A percentile compares a stretch with the other conserved stretches of the same genome.
Conservation (phyloP, 495 filamentous ascomycete genomes). For the Gamarada debralockiae region DNA sequence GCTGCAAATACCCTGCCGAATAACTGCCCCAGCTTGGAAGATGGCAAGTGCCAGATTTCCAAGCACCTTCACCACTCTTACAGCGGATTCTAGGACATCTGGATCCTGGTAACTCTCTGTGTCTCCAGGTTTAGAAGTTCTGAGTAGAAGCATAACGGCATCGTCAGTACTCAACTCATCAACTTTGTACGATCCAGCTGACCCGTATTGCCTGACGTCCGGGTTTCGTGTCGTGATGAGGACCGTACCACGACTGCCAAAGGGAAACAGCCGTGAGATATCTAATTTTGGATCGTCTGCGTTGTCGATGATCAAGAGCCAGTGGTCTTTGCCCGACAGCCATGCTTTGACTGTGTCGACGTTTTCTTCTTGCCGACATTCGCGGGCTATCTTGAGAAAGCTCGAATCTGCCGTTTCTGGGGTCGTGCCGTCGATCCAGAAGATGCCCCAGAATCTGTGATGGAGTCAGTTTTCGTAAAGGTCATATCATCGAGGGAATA, state of each 20-base stretch:
- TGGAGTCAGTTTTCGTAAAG: neutral
- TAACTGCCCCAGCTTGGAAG: constrained; percentile 34
- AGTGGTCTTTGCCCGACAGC: constrained; percentile 31
- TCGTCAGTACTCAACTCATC: constrained; percentile 25
- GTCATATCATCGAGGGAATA: neutral
- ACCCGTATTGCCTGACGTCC: constrained; percentile 27
- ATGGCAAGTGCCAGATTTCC: constrained; percentile 34
- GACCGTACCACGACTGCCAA: constrained; percentile 30
- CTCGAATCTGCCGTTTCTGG: constrained; percentile 24
- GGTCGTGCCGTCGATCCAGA: constrained; percentile 40
- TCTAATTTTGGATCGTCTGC: constrained; percentile 38
- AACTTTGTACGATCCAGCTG: constrained; percentile 27
- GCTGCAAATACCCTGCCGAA: constrained; percentile 20
- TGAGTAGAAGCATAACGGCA: constrained; percentile 20
- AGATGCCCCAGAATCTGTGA: constrained; percentile 40
- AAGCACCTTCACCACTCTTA: constrained; percentile 27
- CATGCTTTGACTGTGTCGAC: constrained; percentile 27
- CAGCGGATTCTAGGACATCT: constrained; percentile 21
- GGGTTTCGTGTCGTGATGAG: constrained; percentile 40
- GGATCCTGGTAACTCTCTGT: too few relatives aligned
- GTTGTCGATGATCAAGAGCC: constrained; percentile 46
- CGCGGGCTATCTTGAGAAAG: constrained; percentile 24
- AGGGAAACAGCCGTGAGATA: constrained; percentile 32
- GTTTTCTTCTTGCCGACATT: constrained; percentile 18
- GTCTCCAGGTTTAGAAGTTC: constrained; percentile 11